These are phyloP conservation scores for Plasmodium sp. DNA, from an alignment of 169 alveolate genomes.

Conservation along the genomic window DNA sequence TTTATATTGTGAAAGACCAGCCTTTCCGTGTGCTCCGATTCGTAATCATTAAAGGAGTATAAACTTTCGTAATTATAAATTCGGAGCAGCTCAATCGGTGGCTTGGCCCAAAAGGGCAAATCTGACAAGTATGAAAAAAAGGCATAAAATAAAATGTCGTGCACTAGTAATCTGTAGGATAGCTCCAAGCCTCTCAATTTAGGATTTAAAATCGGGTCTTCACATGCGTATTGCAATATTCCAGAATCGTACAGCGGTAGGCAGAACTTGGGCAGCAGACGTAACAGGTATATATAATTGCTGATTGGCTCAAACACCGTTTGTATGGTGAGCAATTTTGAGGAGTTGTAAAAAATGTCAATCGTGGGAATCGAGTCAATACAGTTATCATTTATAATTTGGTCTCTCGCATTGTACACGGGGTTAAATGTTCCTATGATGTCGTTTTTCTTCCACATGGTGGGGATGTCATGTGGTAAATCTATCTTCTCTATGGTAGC, in stretches of 20 bases:
- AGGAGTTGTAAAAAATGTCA: slow-evolving; percentile 76
- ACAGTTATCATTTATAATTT: slow-evolving; percentile 61
- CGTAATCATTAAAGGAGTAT: slow-evolving; percentile 78
- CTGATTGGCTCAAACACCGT: slow-evolving; percentile 67
- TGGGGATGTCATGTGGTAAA: slow-evolving; percentile 1
- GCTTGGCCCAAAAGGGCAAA: slow-evolving; percentile 83
- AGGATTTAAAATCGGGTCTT: slow-evolving; percentile 78
- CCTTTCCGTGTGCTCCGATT: slow-evolving; percentile 79
- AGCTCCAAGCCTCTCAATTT: slow-evolving; percentile 79
- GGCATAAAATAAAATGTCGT: slow-evolving; percentile 79
- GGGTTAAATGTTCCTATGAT: slow-evolving; percentile 63
- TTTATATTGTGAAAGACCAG: slow-evolving; percentile 77
- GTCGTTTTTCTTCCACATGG: slow-evolving; percentile 20
- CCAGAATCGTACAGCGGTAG: slow-evolving; percentile 82
- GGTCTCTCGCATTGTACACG: slow-evolving; percentile 57
- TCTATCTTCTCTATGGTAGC: not conserved
- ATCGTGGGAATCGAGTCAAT: slow-evolving; percentile 76
- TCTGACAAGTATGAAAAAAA: slow-evolving; percentile 79
- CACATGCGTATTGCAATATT: slow-evolving; percentile 80
- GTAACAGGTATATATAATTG: slow-evolving; percentile 69
- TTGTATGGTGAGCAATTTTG: slow-evolving; percentile 71
- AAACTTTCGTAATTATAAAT: slow-evolving; percentile 77
- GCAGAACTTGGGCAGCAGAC: slow-evolving; percentile 78
- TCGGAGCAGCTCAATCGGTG: slow-evolving; percentile 78
- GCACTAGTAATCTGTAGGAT: slow-evolving; percentile 79